Evolutionary conservation across 78 protist genomes (phyloP).

Genomic region (Polysphondylium violaceum): DNA sequence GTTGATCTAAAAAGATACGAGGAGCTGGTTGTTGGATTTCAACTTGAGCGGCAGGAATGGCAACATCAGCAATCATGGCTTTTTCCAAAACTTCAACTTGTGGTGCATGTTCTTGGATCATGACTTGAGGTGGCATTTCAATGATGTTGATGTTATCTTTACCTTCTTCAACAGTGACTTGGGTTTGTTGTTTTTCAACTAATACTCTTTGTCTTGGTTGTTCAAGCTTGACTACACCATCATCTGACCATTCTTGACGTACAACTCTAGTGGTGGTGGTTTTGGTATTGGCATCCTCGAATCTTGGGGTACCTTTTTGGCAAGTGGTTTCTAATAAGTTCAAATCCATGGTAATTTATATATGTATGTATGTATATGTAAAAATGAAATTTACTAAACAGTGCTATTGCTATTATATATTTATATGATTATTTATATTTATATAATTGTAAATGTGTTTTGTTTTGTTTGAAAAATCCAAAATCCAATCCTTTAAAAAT

Average conservation of each 20-base stretch:
- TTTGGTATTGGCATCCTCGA: not conserved
- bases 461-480: conserved; percentile 6
- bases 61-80: conserved; percentile 36
- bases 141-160: conserved; percentile 38
- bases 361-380: not conserved
- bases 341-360: not conserved
- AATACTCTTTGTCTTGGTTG: conserved; percentile 76
- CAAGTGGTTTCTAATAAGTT: conserved; percentile 3
- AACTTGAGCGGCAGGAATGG: conserved; percentile 68
- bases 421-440: not conserved
- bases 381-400: not conserved
- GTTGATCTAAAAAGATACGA: conserved; percentile 65
- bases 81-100: conserved; percentile 34
- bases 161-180: conserved; percentile 61
- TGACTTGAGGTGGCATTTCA: conserved; percentile 59
- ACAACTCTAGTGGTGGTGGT: not conserved
- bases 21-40: conserved; percentile 79
- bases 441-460: not conserved
- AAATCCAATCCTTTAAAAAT: no score
- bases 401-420: not conserved
- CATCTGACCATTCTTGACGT: conserved; percentile 9
- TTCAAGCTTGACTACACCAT: conserved; percentile 67
- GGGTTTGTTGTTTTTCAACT: conserved; percentile 72
- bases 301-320: conserved; percentile 21
- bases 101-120: conserved; percentile 47